Percentiles rank a stretch among this genome's conserved stretches.
Conservation (phyloP, 1,284 basidiomycete species). For the Retiboletus flavoniger region DNA sequence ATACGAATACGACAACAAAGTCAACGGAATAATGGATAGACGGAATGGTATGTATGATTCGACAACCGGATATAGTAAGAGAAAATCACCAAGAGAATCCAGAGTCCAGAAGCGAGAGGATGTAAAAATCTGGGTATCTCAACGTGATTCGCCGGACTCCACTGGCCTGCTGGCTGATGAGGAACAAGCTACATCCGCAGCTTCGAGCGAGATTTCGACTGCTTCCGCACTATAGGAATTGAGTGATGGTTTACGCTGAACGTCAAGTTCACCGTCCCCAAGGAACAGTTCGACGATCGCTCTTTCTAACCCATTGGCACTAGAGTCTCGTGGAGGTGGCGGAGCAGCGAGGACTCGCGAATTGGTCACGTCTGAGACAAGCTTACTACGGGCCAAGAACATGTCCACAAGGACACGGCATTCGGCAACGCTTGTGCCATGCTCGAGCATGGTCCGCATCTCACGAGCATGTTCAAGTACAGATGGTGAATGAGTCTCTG, state of each 20-base stretch:
- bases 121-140: constrained; percentile 12
- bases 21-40: constrained; percentile 15
- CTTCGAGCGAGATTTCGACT: neutral
- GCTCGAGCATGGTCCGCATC: constrained; percentile 66
- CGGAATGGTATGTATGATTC: constrained; percentile 17
- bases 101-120: neutral
- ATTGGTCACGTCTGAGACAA: constrained; percentile 25
- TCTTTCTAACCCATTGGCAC: constrained; percentile 29
- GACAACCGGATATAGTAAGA: constrained; percentile 10
- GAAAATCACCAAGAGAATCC: constrained; percentile 7
- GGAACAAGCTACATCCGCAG: neutral
- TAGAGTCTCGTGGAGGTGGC: constrained; percentile 12
- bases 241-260: neutral
- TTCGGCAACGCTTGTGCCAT: constrained; percentile 75
- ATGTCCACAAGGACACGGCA: constrained; percentile 82
- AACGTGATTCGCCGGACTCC: constrained; percentile 12
- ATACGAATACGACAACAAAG: constrained; percentile 16
- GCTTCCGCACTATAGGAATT: constrained; percentile 1
- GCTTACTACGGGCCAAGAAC: constrained; percentile 64
- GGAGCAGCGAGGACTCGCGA: constrained; percentile 2
- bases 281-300: constrained; percentile 53
- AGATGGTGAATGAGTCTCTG: constrained; percentile 14
- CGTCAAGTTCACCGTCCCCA: constrained; percentile 32
- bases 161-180: neutral
- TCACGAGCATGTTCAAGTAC: constrained; percentile 53